Evolutionary conservation across 805 yeast species (phyloP), one percentile per base, ranked within the genome.

Genomic region (Wickerhamomyces rabaulensis): DNA sequence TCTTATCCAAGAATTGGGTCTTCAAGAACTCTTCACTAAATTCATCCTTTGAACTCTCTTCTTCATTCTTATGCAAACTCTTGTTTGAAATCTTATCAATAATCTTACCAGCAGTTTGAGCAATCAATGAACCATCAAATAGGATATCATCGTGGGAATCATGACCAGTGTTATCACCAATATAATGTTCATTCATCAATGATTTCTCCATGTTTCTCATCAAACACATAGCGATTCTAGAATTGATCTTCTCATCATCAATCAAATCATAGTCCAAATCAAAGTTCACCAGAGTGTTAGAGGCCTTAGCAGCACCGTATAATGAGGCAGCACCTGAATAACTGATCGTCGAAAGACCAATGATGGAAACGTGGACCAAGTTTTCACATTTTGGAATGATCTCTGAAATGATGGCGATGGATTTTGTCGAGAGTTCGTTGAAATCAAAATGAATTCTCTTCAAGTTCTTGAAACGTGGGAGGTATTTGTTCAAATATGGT

Each of bases 141-240:
- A 86, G 73, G 42, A 86, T 69, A 52, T 86, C 92, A 60, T 76
- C 86, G 36, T 68, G 53, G 4, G 67, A 48, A 20, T 64, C 72
- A 53, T n/a, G n/a, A n/a, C 62, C 68, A 41, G 47, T 43, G 52
- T 52, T 47, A 25, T 61, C 23, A 17, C 40, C 27, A 12, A 42
- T 33, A n/a, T 21, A 42, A 36, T 17, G 26, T 20, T 48, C 51
- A 35, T 65, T 53, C 39, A 67, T 66, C 45, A 83, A 65, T n/a
- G 75, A 70, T 35, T 69, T 64, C 55, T 84, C 89, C 84, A 90
- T 83, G 63, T 91, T 91, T 56, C 84, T 77, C 83, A 91, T 82
- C 41, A 94, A 78, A 55, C 85, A 82, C 39, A 87, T 73, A 1
- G 95, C 94, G 48, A 90, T 77, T 56, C 82, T 77, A 38, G 89